Percentiles rank a stretch among this genome's conserved stretches.
These are phyloP conservation scores for Davidsoniella eucalypti DNA, from an alignment of 2,329 filamentous ascomycete species.

Conservation along the genomic window DNA sequence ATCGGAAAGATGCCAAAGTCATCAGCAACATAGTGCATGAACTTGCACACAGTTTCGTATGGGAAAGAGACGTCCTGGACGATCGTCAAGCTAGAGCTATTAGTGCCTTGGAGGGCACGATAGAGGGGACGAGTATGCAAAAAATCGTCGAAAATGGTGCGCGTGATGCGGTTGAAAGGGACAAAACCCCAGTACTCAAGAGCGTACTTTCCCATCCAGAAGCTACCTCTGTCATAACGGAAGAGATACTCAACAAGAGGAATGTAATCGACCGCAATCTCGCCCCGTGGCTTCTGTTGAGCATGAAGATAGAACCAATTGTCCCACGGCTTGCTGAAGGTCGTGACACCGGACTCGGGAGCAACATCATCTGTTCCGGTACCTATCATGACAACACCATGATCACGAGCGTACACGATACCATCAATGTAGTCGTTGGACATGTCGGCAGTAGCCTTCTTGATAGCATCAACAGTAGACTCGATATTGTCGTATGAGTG, in stretches of 20 bases:
- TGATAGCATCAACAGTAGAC: conserved; percentile 27
- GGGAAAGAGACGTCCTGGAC: conserved; percentile 47
- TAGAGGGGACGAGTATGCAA: conserved; percentile 50
- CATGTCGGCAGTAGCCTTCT: conserved; percentile 24
- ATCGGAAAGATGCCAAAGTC: conserved; percentile 34
- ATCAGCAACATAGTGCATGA: conserved; percentile 31
- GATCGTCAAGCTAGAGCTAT: conserved; percentile 42
- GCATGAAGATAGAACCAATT: conserved; percentile 63
- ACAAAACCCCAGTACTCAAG: conserved; percentile 44
- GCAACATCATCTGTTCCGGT: conserved; percentile 33
- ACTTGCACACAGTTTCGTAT: conserved; percentile 25
- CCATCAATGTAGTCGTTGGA: conserved; percentile 50
- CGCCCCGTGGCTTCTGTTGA: conserved; percentile 22
- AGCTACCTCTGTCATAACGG: conserved; percentile 52
- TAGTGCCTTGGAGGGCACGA: conserved; percentile 44
- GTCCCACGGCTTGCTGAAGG: conserved; percentile 42
- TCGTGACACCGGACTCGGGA: conserved; percentile 19
- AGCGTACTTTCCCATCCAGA: conserved; percentile 48
- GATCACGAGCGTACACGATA: conserved; percentile 41
- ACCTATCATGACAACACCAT: conserved; percentile 45
- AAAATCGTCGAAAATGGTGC: conserved; percentile 43
- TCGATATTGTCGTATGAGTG: conserved; percentile 26
- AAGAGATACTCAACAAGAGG: conserved; percentile 52
- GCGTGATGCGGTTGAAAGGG: conserved; percentile 48
- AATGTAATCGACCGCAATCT: conserved; percentile 32